Evolutionary conservation across 129 eudicot genomes (phyloP).

Genomic region (Saposhnikovia divaricata): DNA sequence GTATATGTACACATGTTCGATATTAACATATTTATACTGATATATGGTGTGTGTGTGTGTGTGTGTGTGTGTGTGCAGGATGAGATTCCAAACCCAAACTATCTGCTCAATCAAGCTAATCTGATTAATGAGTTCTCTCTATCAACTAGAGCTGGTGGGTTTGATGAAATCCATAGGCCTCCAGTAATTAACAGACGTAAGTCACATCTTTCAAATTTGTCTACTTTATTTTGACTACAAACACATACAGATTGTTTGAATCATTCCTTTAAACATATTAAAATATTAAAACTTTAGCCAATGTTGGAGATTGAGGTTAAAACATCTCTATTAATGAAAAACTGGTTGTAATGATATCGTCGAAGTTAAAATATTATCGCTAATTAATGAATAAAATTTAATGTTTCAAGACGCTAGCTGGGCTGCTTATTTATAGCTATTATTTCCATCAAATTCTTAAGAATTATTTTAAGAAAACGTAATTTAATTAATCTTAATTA

Average conservation of each 20-base stretch:
- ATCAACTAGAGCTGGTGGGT: slow-evolving; percentile 28
- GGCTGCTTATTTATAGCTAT: neutral
- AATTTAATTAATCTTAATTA: neutral
- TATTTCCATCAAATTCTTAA: too few relatives aligned
- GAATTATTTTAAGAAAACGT: neutral
- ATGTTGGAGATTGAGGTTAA: too few relatives aligned
- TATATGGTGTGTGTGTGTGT: too few relatives aligned
- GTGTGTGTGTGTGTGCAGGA: slow-evolving; percentile 26
- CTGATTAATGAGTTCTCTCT: slow-evolving; percentile 20
- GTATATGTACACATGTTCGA: neutral
- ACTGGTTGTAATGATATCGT: neutral
- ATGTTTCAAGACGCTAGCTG: neutral
- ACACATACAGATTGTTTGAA: neutral
- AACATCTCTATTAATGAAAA: too few relatives aligned
- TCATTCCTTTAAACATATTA: neutral
- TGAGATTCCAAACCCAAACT: slow-evolving; percentile 40
- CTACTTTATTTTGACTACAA: neutral
- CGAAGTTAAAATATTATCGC: neutral
- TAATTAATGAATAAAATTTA: too few relatives aligned
- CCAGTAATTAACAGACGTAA: slow-evolving; percentile 55
- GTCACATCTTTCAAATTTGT: slow-evolving; percentile 7
- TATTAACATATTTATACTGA: too few relatives aligned
- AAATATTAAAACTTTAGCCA: too few relatives aligned
- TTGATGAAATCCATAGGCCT: slow-evolving; percentile 55
- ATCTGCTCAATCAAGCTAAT: slow-evolving; percentile 35